Percentiles rank a stretch among this genome's conserved stretches.
phyloP scores from a whole-genome alignment of 768 basidiomycete species.

The Pleurotus ostreatus region DNA sequence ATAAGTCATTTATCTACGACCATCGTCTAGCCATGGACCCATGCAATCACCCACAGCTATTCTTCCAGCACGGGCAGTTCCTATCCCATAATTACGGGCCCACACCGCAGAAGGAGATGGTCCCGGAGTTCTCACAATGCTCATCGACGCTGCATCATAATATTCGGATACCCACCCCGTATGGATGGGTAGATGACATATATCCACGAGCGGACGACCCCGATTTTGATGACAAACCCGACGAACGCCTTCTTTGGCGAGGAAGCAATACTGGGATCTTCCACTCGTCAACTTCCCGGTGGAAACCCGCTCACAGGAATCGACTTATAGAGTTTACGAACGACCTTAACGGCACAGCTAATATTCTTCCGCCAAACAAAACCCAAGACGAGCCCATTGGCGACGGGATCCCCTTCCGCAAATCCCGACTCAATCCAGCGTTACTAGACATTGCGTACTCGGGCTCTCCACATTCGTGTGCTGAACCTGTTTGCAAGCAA shows the following conservation, averaged over 20 bases:
- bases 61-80: constrained; percentile 50
- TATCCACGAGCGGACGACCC: constrained; percentile 45
- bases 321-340: constrained; percentile 42
- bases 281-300: constrained; percentile 33
- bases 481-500: constrained; percentile 34
- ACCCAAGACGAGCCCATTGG: constrained; percentile 28
- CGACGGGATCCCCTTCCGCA: constrained; percentile 23
- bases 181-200: constrained; percentile 43
- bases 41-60: constrained; percentile 39
- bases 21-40: constrained; percentile 46
- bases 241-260: constrained; percentile 67
- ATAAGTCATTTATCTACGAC: constrained; percentile 47
- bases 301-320: constrained; percentile 48
- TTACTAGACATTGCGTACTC: constrained; percentile 62
- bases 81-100: constrained; percentile 46
- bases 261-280: constrained; percentile 70
- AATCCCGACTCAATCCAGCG: constrained; percentile 43
- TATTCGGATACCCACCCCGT: constrained; percentile 45
- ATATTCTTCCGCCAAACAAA: constrained; percentile 31
- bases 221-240: constrained; percentile 58
- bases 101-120: constrained; percentile 31
- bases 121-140: constrained; percentile 53
- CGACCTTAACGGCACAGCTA: constrained; percentile 32
- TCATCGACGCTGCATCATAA: constrained; percentile 50
- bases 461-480: constrained; percentile 40